Base-by-base conservation (phyloP, 2,329 filamentous ascomycete species). In the Colletotrichum incanum region DNA sequence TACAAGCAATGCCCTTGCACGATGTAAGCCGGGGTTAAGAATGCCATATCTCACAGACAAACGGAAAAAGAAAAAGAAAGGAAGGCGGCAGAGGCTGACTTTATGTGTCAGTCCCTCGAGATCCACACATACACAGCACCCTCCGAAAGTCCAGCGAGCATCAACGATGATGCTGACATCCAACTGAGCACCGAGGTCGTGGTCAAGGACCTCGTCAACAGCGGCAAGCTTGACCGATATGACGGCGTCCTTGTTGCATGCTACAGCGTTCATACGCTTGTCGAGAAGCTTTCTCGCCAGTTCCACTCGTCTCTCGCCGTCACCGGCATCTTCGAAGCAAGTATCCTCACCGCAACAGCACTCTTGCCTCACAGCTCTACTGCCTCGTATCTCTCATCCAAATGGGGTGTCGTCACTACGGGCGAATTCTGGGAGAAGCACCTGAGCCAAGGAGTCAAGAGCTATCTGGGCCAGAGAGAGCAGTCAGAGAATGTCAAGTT, bases 401-500 rank as follows among this genome's bases (percentile, higher is more conserved):
- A 83, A 58, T 98, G 96, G 86, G 96, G 95, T 2, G 96, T 98
- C 74, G 92, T 98, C 6, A 96, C 93, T 6, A 98, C 96, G 0
- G 95, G 95, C 0, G 89, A 90, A 68, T 93, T 93, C 74, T 98
- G 95, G 96, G 93, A 96, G 77, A 81, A 85, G 0, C 91, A 96
- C 45, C 84, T 98, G 16, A 85, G 84, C 0, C 83, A 87, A 0
- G 95, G 93, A 0, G 92, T 96, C 0, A 83, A 83, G 2, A 80
- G 82, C 0, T 92, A 94, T 74, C 81, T 97, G 0, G 93, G 92
- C 0, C 79, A 83, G 5, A 77, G 81, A 0, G 76, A 76, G 0
- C 79, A 79, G 1, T 79, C 78, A 0, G 74, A 28, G 6, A 85
- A 82, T 65, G 62, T 73, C 71, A 87, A 87, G 58, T 98, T 97